Conservation (phyloP, 495 filamentous ascomycete species). For the Penicillium crystallinum region DNA sequence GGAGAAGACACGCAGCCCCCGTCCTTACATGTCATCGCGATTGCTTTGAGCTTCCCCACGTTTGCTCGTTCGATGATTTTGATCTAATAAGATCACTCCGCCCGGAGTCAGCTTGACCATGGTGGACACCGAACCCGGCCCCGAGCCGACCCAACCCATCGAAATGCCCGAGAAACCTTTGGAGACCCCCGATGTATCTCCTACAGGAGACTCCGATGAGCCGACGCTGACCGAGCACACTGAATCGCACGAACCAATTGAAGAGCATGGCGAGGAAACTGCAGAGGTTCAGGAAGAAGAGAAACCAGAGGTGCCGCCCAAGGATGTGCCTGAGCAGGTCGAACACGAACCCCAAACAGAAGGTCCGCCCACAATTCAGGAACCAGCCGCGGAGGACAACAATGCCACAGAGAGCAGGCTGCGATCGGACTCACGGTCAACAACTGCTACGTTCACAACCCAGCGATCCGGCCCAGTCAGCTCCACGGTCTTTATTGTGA, state of each 20-base stretch:
- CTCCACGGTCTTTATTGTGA: conserved; percentile 91
- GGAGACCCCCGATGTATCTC: conserved; percentile 29
- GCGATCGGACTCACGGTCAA: conserved; percentile 57
- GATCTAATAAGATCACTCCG: conserved; percentile 26
- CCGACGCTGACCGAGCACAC: conserved; percentile 25
- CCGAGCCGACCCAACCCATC: conserved; percentile 27
- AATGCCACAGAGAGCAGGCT: conserved; percentile 30
- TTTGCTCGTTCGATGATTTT: conserved; percentile 33
- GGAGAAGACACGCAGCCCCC: conserved; percentile 25
- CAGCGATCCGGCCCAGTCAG: conserved; percentile 61
- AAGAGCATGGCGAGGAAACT: conserved; percentile 18
- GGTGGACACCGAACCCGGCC: conserved; percentile 43
- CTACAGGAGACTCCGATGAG: conserved; percentile 30
- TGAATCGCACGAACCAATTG: conserved; percentile 26
- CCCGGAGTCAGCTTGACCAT: conserved; percentile 39
- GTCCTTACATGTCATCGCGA: conserved; percentile 5
- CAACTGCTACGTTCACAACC: conserved; percentile 49
- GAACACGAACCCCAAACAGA: conserved; percentile 9
- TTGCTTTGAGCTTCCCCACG: neutral
- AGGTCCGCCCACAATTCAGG: conserved; percentile 20
- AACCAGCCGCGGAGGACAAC: conserved; percentile 26
- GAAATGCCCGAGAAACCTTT: conserved; percentile 30
- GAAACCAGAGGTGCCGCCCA: conserved; percentile 23
- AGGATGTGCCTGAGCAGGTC: conserved; percentile 14
- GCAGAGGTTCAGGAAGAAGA: conserved; percentile 1